A percentile compares a stretch with the other conserved stretches of the same genome.
phyloP scores from a whole-genome alignment of 2,329 filamentous ascomycete species.

The Aspergillus aculeatus region DNA sequence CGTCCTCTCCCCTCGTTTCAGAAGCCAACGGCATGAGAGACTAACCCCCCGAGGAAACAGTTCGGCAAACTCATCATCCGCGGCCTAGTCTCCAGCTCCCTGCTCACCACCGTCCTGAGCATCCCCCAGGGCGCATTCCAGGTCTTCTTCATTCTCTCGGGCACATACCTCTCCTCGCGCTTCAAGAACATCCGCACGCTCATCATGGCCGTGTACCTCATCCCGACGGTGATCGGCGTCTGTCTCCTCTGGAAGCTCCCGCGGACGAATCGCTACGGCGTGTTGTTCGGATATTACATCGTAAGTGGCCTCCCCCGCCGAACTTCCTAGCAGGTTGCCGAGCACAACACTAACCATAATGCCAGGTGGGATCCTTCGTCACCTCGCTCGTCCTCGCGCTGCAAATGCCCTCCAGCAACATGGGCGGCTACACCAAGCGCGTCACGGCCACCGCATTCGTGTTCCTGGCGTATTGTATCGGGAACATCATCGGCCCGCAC shows the following conservation, averaged over 20 bases:
- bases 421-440: conserved; percentile 52
- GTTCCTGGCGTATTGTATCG: conserved; percentile 45
- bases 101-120: conserved; percentile 52
- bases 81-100: conserved; percentile 45
- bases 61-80: conserved; percentile 57
- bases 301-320: background rate
- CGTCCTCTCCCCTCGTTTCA: too few relatives aligned
- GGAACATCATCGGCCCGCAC: conserved; percentile 50
- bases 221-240: conserved; percentile 53
- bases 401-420: conserved; percentile 42
- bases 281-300: conserved; percentile 55
- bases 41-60: background rate
- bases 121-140: conserved; percentile 58
- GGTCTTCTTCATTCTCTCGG: conserved; percentile 52
- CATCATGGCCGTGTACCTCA: conserved; percentile 53
- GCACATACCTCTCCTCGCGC: conserved; percentile 53
- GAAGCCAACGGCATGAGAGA: too few relatives aligned
- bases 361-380: conserved; percentile 46
- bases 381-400: conserved; percentile 54
- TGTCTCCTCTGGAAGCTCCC: conserved; percentile 53
- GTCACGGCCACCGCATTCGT: conserved; percentile 49
- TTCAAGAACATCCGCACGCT: conserved; percentile 52
- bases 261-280: conserved; percentile 44
- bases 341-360: too few relatives aligned
- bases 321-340: too few relatives aligned